These are phyloP conservation scores for Xylaria castorea DNA, from an alignment of 495 filamentous ascomycete genomes.

Conservation along the genomic window DNA sequence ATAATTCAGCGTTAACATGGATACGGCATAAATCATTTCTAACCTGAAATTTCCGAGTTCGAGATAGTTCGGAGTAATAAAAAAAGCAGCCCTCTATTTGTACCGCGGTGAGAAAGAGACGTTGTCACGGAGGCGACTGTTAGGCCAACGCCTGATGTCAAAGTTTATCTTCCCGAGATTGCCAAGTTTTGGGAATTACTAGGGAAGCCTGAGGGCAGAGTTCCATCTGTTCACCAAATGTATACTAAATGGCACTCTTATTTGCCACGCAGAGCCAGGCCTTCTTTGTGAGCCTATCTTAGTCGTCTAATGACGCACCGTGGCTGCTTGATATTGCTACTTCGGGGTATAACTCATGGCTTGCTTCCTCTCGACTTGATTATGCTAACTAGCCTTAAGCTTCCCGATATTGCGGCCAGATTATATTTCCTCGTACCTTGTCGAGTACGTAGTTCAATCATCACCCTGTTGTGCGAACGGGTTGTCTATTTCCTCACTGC, in stretches of 20 bases:
- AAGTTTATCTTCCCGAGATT: not conserved
- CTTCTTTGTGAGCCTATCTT: not conserved
- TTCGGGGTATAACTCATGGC: not conserved
- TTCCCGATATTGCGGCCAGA: not conserved
- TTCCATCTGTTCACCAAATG: not conserved
- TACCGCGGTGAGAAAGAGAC: not conserved
- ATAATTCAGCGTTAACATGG: too few relatives aligned
- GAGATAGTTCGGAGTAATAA: not conserved
- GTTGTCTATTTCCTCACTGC: slow-evolving; percentile 94
- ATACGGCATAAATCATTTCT: too few relatives aligned
- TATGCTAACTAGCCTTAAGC: not conserved
- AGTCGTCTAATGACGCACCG: not conserved
- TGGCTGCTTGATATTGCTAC: not conserved
- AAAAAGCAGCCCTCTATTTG: not conserved
- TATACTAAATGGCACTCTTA: not conserved
- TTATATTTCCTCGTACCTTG: not conserved
- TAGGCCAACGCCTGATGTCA: not conserved
- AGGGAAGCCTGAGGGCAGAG: too few relatives aligned
- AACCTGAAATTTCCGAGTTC: not conserved
- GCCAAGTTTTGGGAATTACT: not conserved
- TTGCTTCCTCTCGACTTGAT: not conserved
- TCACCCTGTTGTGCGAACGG: slow-evolving; percentile 78
- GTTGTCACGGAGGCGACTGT: not conserved
- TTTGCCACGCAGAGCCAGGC: not conserved
- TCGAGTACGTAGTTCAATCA: slow-evolving; percentile 10